Evolutionary conservation across 2,329 filamentous ascomycete genomes (phyloP).

Genomic region (Fusarium floridanum): DNA sequence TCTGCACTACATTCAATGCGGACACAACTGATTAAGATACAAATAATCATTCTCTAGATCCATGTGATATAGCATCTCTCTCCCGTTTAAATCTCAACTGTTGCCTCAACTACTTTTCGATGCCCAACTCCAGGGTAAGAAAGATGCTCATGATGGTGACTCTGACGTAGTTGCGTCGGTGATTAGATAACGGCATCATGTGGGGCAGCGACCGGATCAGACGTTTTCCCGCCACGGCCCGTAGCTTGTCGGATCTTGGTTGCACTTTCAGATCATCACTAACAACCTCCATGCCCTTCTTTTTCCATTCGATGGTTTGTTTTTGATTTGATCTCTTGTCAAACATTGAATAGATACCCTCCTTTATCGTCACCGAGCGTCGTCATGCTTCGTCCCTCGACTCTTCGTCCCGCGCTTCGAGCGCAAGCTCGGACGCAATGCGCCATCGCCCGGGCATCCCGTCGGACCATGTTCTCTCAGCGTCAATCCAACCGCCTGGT

Average conservation of each 20-base stretch:
- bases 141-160: conserved; percentile 24
- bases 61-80: background rate
- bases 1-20: background rate
- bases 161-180: conserved; percentile 28
- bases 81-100: background rate
- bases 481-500: conserved; percentile 52
- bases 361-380: conserved; percentile 12
- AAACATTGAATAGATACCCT: conserved; percentile 5
- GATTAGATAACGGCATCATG: conserved; percentile 14
- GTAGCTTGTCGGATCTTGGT: conserved; percentile 10
- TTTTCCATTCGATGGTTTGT: conserved; percentile 14
- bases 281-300: background rate
- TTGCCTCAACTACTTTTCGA: background rate
- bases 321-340: background rate
- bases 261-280: conserved; percentile 20
- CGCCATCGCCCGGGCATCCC: conserved; percentile 35
- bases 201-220: conserved; percentile 23
- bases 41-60: background rate
- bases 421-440: conserved; percentile 41
- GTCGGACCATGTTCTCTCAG: conserved; percentile 49
- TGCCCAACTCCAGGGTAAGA: conserved; percentile 28
- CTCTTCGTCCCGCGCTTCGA: conserved; percentile 49
- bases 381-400: conserved; percentile 49
- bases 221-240: conserved; percentile 38
- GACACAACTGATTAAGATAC: no score